A percentile compares a stretch with the other conserved stretches of the same genome.
These are phyloP conservation scores for Stephanodiscus triporus DNA, from an alignment of 108 stramenopile species.

Conservation along the genomic window DNA sequence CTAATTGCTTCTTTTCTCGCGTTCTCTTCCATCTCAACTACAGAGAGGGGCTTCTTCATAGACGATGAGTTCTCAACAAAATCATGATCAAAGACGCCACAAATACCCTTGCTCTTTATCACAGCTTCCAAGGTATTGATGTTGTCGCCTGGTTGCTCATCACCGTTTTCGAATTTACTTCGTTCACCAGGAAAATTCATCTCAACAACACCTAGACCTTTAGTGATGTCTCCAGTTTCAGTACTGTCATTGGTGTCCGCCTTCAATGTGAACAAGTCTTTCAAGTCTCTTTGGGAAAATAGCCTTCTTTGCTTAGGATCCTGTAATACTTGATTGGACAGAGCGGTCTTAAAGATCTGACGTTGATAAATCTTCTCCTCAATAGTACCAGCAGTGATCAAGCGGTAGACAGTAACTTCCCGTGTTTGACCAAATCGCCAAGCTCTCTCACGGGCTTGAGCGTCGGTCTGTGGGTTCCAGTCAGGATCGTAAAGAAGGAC, in stretches of 20 bases:
- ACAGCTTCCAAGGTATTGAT: conserved; percentile 64
- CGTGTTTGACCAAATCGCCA: conserved; percentile 90
- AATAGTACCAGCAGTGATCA: conserved; percentile 87
- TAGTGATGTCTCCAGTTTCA: conserved; percentile 69
- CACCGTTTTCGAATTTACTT: conserved; percentile 12
- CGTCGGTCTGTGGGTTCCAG: conserved; percentile 97
- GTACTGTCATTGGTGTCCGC: conserved; percentile 68
- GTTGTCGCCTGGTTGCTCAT: conserved; percentile 31
- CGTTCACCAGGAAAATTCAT: conserved; percentile 26
- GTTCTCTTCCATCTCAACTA: conserved; percentile 76
- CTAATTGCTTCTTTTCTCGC: conserved; percentile 71
- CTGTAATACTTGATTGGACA: conserved; percentile 90
- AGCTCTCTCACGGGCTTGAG: conserved; percentile 92
- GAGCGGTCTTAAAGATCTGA: conserved; percentile 97
- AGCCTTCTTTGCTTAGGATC: conserved; percentile 90
- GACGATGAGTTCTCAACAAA: conserved; percentile 50
- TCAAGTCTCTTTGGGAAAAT: conserved; percentile 88
- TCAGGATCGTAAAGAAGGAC: conserved; percentile 89
- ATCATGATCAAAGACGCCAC: conserved; percentile 72
- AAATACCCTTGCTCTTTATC: conserved; percentile 78
- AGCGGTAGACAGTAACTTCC: conserved; percentile 80
- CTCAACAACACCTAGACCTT: conserved; percentile 67
- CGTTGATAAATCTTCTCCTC: conserved; percentile 98
- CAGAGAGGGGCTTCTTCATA: conserved; percentile 53
- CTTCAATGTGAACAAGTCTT: conserved; percentile 90